A percentile compares a stretch with the other conserved stretches of the same genome.
Conservation (phyloP, 1,139 yeast genomes). For the Diutina pseudorugosa region DNA sequence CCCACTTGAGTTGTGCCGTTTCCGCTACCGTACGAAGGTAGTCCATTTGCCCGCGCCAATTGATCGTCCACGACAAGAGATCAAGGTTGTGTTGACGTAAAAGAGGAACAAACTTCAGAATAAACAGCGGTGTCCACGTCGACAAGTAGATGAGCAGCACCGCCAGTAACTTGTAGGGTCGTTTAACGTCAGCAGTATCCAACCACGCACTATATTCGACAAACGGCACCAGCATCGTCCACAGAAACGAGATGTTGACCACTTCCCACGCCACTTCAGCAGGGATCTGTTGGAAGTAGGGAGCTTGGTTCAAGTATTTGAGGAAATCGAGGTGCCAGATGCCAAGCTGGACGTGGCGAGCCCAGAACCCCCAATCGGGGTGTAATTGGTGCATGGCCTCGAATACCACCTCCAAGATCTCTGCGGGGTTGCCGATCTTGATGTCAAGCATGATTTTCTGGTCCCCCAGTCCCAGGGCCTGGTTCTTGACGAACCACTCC, state of each 20-base stretch:
- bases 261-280: conserved; percentile 18
- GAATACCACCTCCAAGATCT: background rate
- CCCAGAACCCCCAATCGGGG: background rate
- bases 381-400: background rate
- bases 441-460: conserved; percentile 6
- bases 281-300: conserved; percentile 19
- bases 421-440: background rate
- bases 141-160: conserved; percentile 26
- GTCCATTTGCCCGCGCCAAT: conserved; percentile 38
- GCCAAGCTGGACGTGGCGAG: background rate
- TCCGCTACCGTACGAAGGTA: conserved; percentile 21
- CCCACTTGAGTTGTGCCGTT: conserved; percentile 21
- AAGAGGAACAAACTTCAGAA: conserved; percentile 26
- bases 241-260: conserved; percentile 23
- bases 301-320: conserved; percentile 34
- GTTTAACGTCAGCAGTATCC: conserved; percentile 12
- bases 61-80: conserved; percentile 78
- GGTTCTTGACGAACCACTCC: conserved; percentile 33
- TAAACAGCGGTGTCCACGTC: conserved; percentile 28
- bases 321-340: conserved; percentile 38
- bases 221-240: conserved; percentile 24
- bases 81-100: conserved; percentile 31
- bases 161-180: conserved; percentile 21
- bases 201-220: conserved; percentile 26
- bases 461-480: conserved; percentile 17